Evolutionary conservation across 495 filamentous ascomycete species (phyloP).

Genomic region (Penicillium pulvis): DNA sequence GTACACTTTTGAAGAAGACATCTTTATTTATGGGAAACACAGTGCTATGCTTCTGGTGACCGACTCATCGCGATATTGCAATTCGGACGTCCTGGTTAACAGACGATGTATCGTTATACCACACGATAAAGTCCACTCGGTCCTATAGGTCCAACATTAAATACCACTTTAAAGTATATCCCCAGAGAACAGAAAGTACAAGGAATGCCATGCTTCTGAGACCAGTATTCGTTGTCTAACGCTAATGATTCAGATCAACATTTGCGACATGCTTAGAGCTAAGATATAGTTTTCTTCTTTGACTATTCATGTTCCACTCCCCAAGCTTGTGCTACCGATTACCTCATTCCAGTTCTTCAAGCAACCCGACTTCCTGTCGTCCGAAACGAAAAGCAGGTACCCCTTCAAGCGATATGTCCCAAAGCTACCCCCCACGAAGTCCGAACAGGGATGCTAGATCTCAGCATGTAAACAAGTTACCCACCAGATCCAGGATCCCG

Average conservation of each 20-base stretch:
- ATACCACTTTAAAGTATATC: constrained; percentile 1
- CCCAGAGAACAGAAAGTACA: background rate
- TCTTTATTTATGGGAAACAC: background rate
- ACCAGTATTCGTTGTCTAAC: background rate
- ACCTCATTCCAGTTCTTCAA: constrained; percentile 16
- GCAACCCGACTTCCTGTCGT: background rate
- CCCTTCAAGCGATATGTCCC: constrained; percentile 4
- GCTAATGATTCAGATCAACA: background rate
- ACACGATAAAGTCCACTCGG: constrained; percentile 13
- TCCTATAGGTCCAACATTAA: constrained; percentile 22
- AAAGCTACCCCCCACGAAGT: constrained; percentile 7
- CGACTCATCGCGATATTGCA: background rate
- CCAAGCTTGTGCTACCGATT: constrained; percentile 13
- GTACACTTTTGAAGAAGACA: too few species aligned
- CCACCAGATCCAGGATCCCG: background rate
- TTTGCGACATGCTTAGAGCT: background rate
- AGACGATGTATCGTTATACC: constrained; percentile 16
- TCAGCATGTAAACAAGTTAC: background rate
- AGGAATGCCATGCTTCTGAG: constrained; percentile 6
- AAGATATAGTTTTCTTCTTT: background rate
- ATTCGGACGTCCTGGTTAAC: background rate
- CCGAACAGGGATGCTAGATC: constrained; percentile 4
- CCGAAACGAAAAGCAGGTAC: constrained; percentile 21
- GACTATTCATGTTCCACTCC: background rate
- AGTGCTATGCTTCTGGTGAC: background rate